Evolutionary conservation across 2,329 filamentous ascomycete genomes (phyloP).

Genomic region (Septoria petroselini): DNA sequence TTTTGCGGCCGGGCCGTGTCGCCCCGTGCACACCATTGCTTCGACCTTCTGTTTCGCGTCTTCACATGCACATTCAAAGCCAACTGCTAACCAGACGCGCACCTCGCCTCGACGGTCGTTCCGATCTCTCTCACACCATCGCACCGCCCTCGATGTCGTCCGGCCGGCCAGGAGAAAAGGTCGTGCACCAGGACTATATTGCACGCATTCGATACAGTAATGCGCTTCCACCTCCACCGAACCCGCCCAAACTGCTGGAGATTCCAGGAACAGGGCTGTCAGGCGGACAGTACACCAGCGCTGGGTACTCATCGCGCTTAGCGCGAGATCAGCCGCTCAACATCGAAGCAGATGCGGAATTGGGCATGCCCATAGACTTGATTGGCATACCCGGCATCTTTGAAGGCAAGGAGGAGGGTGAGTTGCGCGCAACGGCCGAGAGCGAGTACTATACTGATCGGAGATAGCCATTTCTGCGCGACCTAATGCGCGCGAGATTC

Average conservation of each 20-base stretch:
- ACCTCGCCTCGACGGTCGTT: neutral
- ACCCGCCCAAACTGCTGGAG: constrained; percentile 92
- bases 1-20: neutral
- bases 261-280: constrained; percentile 90
- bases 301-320: constrained; percentile 83
- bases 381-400: constrained; percentile 94
- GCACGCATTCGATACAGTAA: constrained; percentile 94
- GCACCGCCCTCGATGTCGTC: constrained; percentile 28
- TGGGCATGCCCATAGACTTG: constrained; percentile 95
- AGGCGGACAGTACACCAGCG: constrained; percentile 82
- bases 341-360: constrained; percentile 94
- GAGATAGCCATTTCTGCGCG: constrained; percentile 58
- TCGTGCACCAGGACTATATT: constrained; percentile 91
- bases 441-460: constrained; percentile 15
- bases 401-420: constrained; percentile 91
- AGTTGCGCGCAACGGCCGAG: constrained; percentile 27
- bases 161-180: constrained; percentile 32
- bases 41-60: neutral
- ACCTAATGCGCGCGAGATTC: constrained; percentile 59
- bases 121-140: neutral
- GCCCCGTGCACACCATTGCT: too few relatives aligned
- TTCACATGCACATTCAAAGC: neutral
- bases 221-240: constrained; percentile 87
- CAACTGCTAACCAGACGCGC: neutral
- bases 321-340: constrained; percentile 90